Percentiles rank a stretch among this genome's conserved stretches.
Conservation (phyloP, 805 yeast species). For the Kazachstania kunashirensis region DNA sequence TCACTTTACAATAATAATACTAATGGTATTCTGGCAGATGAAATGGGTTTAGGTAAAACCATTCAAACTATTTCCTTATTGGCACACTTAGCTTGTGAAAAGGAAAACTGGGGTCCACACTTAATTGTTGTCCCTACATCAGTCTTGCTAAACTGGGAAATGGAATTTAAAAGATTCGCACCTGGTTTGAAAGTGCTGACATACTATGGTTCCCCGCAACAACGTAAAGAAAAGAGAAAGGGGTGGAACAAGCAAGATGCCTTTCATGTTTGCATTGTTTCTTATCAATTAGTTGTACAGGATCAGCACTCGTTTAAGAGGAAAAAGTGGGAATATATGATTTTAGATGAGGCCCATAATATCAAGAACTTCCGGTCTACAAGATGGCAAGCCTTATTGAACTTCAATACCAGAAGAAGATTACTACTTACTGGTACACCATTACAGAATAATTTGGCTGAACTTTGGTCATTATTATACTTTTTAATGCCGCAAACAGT, state of each 20-base stretch:
- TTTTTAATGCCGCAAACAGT: conserved; percentile 93
- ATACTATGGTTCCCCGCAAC: conserved; percentile 94
- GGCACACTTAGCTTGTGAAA: conserved; percentile 84
- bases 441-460: conserved; percentile 86
- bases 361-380: conserved; percentile 93
- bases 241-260: conserved; percentile 98
- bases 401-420: conserved; percentile 86
- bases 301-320: conserved; percentile 91
- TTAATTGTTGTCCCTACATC: conserved; percentile 94
- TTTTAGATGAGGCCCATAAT: conserved; percentile 95
- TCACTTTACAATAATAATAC: conserved; percentile 85
- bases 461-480: conserved; percentile 89
- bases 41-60: conserved; percentile 97
- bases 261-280: conserved; percentile 93
- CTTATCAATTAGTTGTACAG: conserved; percentile 94
- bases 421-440: conserved; percentile 94
- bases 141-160: conserved; percentile 96
- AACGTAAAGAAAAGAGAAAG: conserved; percentile 85
- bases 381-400: conserved; percentile 91
- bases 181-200: conserved; percentile 96
- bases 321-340: conserved; percentile 93
- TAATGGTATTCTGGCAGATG: conserved; percentile 96
- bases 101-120: conserved; percentile 97
- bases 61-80: conserved; percentile 87
- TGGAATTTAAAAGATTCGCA: conserved; percentile 97